Base-by-base conservation (phyloP, 225 moss, liverwort and hornwort genomes). In the Marchantia polymorpha region DNA sequence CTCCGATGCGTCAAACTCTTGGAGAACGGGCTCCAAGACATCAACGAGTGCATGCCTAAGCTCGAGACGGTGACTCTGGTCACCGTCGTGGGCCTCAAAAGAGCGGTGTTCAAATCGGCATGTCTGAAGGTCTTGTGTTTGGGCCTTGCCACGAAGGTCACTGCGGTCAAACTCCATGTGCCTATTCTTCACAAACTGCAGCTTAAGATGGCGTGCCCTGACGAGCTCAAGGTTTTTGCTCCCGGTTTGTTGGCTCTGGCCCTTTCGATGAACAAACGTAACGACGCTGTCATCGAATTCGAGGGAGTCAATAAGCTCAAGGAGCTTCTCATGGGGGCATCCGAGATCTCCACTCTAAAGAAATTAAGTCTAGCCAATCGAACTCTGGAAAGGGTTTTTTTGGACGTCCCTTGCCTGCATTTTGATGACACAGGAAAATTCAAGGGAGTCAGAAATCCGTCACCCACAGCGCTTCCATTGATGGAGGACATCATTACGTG, bases 181-280 rank as follows among this genome's bases (percentile, higher is more conserved):
- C 88, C 85, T 3, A 46, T 48, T 1, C 79, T 91, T 4, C 66
- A 66, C 14, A 92, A 92, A 27, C 83, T 92, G 7, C 92, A 92
- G 68, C 86, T 92, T n/a, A 92, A 92, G 47, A 92, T 92, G 92
- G 85, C 88, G 0, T 88, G 88, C 68, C 92, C 92, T 0, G 92
- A 91, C 49, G 82, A 77, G 0, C 85, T 92, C 39, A 83, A 58
- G 26, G 87, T 92, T 22, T 52, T 50, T 6, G 91, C 92, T 0
- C 92, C 91, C 0, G 51, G 52, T 0, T 72, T 92, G 8, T 72
- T 81, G 7, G 88, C 88, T 59, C 83, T 92, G 12, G 91, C 92
- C 0, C 83, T 92, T 1, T 91, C 89, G 77, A 88, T 92, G 91
- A 89, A 88, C 75, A 89, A 81, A 53, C 86, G 89, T 0, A 85